Evolutionary conservation across 2,329 filamentous ascomycete genomes (phyloP), one percentile per base, ranked within the genome.

Genomic region (Neofusicoccum cordaticola): DNA sequence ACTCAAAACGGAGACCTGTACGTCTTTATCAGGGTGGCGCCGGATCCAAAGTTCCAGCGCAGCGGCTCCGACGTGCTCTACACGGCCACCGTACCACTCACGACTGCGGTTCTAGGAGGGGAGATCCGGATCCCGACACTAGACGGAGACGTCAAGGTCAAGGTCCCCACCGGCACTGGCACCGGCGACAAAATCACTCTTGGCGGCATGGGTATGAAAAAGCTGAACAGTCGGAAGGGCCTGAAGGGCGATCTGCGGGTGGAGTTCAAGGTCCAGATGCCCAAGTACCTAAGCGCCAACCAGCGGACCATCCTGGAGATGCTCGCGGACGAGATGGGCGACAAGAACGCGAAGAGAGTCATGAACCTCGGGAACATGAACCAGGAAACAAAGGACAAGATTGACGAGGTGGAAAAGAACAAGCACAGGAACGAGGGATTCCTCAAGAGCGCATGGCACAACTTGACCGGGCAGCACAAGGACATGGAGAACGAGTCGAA

Each of bases 181-280:
- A 96, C 93, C 2, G 95, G 95, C 61, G 95, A 99, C 74, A 92
- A 89, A 76, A 89, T 98, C 72, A 97, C 92, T 1, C 82, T 99
- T 17, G 83, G 87, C 1, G 94, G 94, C 6, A 93, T 92, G 90
- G 95, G 95, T 66, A 98, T 99, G 94, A 93, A 91, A 79, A 90
- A 91, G 71, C 83, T 99, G 11, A 83, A 73, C 42, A 72, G 85
- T 17, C 85, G 92, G 53, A 85, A 88, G 64, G 86, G 84, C 37
- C 85, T 84, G 44, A 86, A 84, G 35, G 95, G 95, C 68, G 95
- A 99, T 74, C 80, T 99, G 66, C 90, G 88, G 75, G 93, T 99
- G 6, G 94, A 99, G 77, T 99, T 97, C 85, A 92, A 92, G 77
- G 91, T 99, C 51, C 82, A 86, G 63, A 97, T 98, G 92, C 95